A percentile compares a stretch with the other conserved stretches of the same genome.
phyloP scores from a whole-genome alignment of 352 stramenopile species.

The Thalassiosira ordinaria region DNA sequence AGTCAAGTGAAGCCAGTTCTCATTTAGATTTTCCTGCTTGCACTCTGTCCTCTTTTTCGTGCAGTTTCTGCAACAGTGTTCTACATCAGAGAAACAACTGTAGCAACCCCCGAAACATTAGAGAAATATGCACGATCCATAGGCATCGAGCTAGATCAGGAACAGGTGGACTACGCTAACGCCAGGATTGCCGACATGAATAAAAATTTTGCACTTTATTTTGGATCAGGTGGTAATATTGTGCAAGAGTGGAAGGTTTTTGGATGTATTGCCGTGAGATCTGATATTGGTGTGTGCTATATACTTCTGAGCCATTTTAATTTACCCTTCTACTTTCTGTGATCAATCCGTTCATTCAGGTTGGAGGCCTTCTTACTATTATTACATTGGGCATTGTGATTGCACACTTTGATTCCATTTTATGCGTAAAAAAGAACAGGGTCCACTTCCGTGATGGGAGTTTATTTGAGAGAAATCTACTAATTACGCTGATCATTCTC shows the following conservation, averaged over 20 bases:
- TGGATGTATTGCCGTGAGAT: constrained; percentile 26
- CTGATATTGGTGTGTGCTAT: no score
- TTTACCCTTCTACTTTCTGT: background rate
- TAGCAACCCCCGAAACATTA: background rate
- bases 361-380: constrained; percentile 28
- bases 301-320: no score
- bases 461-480: constrained; percentile 37
- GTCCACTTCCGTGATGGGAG: constrained; percentile 40
- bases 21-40: no score
- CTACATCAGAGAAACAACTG: constrained; percentile 17
- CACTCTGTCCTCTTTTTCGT: background rate
- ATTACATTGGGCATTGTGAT: constrained; percentile 33
- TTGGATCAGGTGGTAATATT: constrained; percentile 26
- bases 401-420: constrained; percentile 47
- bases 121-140: background rate
- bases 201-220: constrained; percentile 8
- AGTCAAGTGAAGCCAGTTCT: no score
- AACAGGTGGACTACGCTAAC: constrained; percentile 5
- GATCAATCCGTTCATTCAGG: background rate
- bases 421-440: constrained; percentile 29
- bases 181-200: constrained; percentile 11
- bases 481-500: constrained; percentile 24
- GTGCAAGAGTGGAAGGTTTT: constrained; percentile 32
- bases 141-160: constrained; percentile 8
- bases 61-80: constrained; percentile 35